Evolutionary conservation across 805 yeast species (phyloP), one percentile per base, ranked within the genome.

Genomic region (Lachancea kluyveri): DNA sequence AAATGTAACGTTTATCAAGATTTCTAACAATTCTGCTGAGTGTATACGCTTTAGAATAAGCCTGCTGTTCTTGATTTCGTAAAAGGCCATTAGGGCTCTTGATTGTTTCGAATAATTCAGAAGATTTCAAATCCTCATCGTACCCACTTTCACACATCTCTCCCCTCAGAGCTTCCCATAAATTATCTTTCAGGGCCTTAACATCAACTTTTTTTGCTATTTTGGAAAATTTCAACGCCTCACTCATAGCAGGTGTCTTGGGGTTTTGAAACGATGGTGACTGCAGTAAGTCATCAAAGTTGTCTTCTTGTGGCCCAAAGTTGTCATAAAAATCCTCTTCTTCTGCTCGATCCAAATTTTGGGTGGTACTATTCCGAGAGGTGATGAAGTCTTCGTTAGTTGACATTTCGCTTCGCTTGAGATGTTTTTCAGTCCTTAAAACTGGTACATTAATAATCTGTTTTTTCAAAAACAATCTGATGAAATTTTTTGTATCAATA

Each of bases 151-250:
- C n/a, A n/a, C n/a, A n/a, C n/a, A n/a, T n/a, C n/a, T n/a, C n/a
- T n/a, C n/a, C n/a, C n/a, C n/a, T 20, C 26, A 7, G 60, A 62
- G 72, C 65, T 20, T 65, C 64, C 94, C 94, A 86, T 23, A 86
- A 46, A 46, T 82, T 83, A 33, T 77, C 79, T 60, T 87, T 86
- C 32, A 86, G 63, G 15, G 63, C 60, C 40, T 74, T 72, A 19
- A 86, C 81, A 49, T 86, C 87, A 17, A 86, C 92, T 39, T 74
- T 71, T 52, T 84, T 85, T 4, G 94, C 84, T 6, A 74, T 72
- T 30, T 77, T 67, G 2, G 94, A n/a, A n/a, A n/a, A n/a, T n/a
- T n/a, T n/a, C n/a, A n/a, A n/a, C n/a, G n/a, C n/a, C n/a, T n/a
- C n/a, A n/a, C n/a, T n/a, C n/a, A n/a, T n/a, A n/a, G n/a, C n/a